Conservation (phyloP, 352 stramenopile genomes). For the Phytophthora sp. region DNA sequence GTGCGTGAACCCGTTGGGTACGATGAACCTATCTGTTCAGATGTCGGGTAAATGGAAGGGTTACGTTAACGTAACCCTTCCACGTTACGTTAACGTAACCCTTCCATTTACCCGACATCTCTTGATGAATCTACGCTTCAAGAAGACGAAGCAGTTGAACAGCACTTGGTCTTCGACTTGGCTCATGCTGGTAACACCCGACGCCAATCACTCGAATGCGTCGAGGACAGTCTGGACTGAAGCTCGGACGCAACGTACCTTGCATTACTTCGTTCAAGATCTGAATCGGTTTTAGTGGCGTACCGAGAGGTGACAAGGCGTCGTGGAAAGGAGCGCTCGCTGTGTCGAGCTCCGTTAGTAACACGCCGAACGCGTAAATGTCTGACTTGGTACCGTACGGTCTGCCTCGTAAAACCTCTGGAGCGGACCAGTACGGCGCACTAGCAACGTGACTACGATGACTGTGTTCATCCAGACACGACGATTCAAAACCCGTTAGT, state of each 20-base stretch:
- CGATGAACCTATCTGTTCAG: too few relatives aligned
- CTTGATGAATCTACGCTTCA: conserved; percentile 28
- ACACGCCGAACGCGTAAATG: conserved; percentile 48
- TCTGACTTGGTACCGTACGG: conserved; percentile 37
- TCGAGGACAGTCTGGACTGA: conserved; percentile 47
- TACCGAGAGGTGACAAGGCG: conserved; percentile 27
- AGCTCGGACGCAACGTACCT: conserved; percentile 53
- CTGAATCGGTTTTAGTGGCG: conserved; percentile 46
- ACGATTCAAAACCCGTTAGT: conserved; percentile 50
- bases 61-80: too few relatives aligned
- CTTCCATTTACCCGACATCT: too few relatives aligned
- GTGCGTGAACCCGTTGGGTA: too few relatives aligned
- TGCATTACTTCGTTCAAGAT: conserved; percentile 52
- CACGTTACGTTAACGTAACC: too few relatives aligned
- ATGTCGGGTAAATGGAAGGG: too few relatives aligned
- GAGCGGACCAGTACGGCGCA: conserved; percentile 41
- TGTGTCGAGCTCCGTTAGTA: conserved; percentile 47
- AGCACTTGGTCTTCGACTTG: conserved; percentile 36
- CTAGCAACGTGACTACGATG: conserved; percentile 17
- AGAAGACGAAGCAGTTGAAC: conserved; percentile 46
- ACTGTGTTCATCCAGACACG: conserved; percentile 32
- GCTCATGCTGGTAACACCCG: conserved; percentile 52
- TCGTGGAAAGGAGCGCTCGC: conserved; percentile 36
- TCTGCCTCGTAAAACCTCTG: conserved; percentile 40
- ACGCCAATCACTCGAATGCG: conserved; percentile 47